Base-by-base conservation (phyloP, 805 yeast species). In the Pichia occidentalis region DNA sequence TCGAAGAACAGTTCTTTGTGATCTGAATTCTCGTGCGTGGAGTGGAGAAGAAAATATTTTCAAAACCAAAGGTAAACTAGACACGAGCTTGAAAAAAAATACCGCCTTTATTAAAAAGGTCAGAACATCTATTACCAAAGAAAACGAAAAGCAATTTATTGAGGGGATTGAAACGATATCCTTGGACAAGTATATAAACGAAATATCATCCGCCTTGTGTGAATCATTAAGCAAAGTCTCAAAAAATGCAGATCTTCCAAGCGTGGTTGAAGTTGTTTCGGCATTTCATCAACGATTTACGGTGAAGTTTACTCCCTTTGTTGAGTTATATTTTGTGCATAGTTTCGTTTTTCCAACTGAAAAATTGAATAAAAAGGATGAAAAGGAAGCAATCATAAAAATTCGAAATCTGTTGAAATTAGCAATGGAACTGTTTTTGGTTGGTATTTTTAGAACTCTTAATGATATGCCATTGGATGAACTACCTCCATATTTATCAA, bases 51-150 rank as follows among this genome's bases (percentile, higher is more conserved):
- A 44, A 14, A 30, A 31, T 13, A 59, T 60, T n/a, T 52, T 54
- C 36, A 51, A 52, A n/a, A 29, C 52, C 28, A 51, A 48, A 28
- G 23, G 19, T 3, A 31, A 54, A 28, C 56, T 77, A 8, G 95
- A 87, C 53, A 65, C 94, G 0, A 80, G 88, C 40, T 64, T 87
- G 47, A 87, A 87, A 64, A 84, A 80, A 56, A 85, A 88, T 53
- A 75, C 85, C 4, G 81, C 86, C 0, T 83, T 85, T 51, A 77
- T 86, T 35, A 82, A 79, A 54, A 81, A 80, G 49, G 53, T 87
- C 36, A 70, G 78, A 45, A 64, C 71, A 2, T 65, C 78, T 2
- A 57, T 86, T 18, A 70, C 64, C 26, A 68, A 67, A 27, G 88
- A 80, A 6, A 68, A 68, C 27, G 57, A 58, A 39, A 52, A 48